Evolutionary conservation across 345 rosid species (phyloP).

Genomic region (Brassica juncea): DNA sequence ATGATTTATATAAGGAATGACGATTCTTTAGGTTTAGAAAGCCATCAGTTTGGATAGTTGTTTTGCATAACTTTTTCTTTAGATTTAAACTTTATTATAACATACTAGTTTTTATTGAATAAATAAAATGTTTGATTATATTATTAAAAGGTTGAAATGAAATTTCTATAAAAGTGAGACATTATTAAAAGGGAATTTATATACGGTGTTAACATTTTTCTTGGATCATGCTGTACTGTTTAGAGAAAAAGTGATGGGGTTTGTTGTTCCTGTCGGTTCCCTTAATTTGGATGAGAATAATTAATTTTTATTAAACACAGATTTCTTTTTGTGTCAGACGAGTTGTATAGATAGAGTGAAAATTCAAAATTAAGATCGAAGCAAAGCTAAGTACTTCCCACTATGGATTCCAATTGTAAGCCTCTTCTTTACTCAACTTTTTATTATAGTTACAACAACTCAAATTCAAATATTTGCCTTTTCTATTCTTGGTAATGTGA

Average conservation of each 20-base stretch:
- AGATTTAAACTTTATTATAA: neutral
- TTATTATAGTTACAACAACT: conserved; percentile 25
- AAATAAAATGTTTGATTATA: neutral
- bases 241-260: neutral
- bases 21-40: neutral
- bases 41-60: neutral
- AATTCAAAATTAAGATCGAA: conserved; percentile 28
- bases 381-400: conserved; percentile 29
- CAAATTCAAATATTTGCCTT: conserved; percentile 23
- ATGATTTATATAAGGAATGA: neutral
- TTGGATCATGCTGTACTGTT: conserved; percentile 9
- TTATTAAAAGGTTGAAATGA: neutral
- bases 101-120: neutral
- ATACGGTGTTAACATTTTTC: neutral
- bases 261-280: conserved; percentile 12
- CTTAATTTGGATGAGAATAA: conserved; percentile 1
- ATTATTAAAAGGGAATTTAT: neutral
- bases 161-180: conserved; percentile 5
- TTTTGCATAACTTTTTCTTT: conserved; percentile 1
- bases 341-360: conserved; percentile 1
- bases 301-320: neutral
- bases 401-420: conserved; percentile 19
- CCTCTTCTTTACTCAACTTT: conserved; percentile 37
- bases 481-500: conserved; percentile 20
- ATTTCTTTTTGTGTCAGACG: neutral